These are phyloP conservation scores for Endogone sp. DNA, from an alignment of 192 early-diverging fungal species.

Conservation along the genomic window DNA sequence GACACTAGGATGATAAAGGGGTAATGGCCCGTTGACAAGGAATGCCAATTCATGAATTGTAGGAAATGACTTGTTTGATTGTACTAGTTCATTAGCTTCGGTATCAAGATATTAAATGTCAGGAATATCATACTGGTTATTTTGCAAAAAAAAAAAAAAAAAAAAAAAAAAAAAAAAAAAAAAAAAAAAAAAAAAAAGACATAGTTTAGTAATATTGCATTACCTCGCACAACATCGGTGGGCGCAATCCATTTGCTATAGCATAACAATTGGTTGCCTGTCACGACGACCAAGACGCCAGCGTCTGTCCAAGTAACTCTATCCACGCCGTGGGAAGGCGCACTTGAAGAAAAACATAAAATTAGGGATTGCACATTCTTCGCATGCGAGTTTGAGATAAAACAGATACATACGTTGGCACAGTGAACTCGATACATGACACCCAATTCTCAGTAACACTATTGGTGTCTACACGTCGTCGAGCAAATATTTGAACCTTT, in stretches of 20 bases:
- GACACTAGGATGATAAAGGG: slow-evolving; percentile 70
- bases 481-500: slow-evolving; percentile 58
- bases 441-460: slow-evolving; percentile 44
- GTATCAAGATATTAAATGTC: slow-evolving; percentile 18
- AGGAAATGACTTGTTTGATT: slow-evolving; percentile 14
- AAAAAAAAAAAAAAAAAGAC: slow-evolving; percentile 2
- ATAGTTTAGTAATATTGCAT: too few species aligned
- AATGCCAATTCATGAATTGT: slow-evolving; percentile 51
- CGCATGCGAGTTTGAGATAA: too few species aligned
- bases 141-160: slow-evolving; percentile 7
- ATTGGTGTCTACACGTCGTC: slow-evolving; percentile 37
- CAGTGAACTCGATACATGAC: slow-evolving; percentile 47
- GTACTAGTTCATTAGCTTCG: slow-evolving; percentile 5
- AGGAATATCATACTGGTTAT: background rate
- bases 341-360: slow-evolving; percentile 15
- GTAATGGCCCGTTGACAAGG: slow-evolving; percentile 56
- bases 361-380: slow-evolving; percentile 3
- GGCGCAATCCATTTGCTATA: slow-evolving; percentile 65
- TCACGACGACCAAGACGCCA: slow-evolving; percentile 57
- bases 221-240: slow-evolving; percentile 38
- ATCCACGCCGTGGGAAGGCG: slow-evolving; percentile 30
- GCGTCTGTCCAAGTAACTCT: slow-evolving; percentile 48
- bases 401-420: slow-evolving; percentile 33
- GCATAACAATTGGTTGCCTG: slow-evolving; percentile 46
- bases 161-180: slow-evolving; percentile 7